Evolutionary conservation across 169 alveolate genomes (phyloP).

Genomic region (Eimeria brunetti): DNA sequence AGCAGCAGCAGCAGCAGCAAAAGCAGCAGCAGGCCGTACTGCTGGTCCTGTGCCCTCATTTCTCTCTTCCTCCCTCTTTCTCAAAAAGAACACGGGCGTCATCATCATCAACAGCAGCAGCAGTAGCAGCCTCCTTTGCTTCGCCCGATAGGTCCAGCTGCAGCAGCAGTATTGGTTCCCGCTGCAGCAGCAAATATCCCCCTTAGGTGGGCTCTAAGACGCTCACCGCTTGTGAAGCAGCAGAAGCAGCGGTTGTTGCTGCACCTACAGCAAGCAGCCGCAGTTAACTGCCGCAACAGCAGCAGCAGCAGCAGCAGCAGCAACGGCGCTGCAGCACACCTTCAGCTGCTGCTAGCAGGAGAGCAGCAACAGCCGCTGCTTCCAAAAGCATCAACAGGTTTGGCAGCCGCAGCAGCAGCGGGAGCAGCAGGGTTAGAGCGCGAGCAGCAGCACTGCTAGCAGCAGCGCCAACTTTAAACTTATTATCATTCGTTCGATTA

Average conservation of each 20-base stretch:
- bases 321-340: neutral
- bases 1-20: too few relatives aligned
- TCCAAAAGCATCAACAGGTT: conserved; percentile 1
- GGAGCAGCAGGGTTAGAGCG: neutral
- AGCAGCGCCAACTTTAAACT: neutral
- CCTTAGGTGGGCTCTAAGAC: neutral
- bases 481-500: neutral
- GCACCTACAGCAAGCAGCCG: conserved; percentile 13
- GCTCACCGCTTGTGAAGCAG: neutral
- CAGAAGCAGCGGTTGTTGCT: neutral
- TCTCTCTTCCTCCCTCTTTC: too few relatives aligned
- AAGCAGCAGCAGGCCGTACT: too few relatives aligned
- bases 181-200: neutral
- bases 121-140: neutral
- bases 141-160: neutral
- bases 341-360: neutral
- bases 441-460: conserved; percentile 19
- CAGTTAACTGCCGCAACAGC: neutral
- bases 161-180: too few relatives aligned
- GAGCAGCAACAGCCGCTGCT: conserved; percentile 13
- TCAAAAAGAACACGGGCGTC: too few relatives aligned
- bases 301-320: conserved; percentile 1
- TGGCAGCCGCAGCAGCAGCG: neutral
- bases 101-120: neutral
- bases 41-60: too few relatives aligned